phyloP scores from a whole-genome alignment of 768 basidiomycete species.

The Postia placenta region DNA sequence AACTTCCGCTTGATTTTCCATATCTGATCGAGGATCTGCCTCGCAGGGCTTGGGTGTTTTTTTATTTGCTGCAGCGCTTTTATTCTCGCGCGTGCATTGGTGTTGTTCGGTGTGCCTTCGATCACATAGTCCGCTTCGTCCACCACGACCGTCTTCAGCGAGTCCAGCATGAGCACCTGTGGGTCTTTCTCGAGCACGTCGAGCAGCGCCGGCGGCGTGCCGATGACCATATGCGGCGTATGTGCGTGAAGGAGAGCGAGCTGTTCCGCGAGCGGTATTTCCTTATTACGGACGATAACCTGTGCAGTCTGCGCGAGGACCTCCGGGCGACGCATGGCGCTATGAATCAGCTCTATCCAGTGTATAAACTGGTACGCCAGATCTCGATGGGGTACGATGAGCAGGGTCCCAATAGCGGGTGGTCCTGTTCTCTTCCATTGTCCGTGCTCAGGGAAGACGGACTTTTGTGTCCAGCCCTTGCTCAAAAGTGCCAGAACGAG shows the following conservation, averaged over 20 bases:
- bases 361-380: conserved; percentile 60
- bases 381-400: conserved; percentile 71
- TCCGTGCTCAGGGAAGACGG: neutral
- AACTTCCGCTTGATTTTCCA: conserved; percentile 25
- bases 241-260: conserved; percentile 31
- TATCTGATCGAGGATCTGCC: conserved; percentile 52
- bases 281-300: conserved; percentile 53
- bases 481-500: conserved; percentile 60
- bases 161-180: conserved; percentile 36
- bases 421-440: neutral
- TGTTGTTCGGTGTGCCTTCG: conserved; percentile 41
- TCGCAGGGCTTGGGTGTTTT: conserved; percentile 55
- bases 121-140: conserved; percentile 77
- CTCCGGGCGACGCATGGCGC: conserved; percentile 12
- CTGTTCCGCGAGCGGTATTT: conserved; percentile 33
- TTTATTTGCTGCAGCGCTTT: conserved; percentile 35
- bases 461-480: conserved; percentile 10
- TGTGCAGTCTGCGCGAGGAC: conserved; percentile 45
- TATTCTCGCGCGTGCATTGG: conserved; percentile 29
- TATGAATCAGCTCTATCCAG: conserved; percentile 54
- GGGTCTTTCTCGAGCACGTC: conserved; percentile 45
- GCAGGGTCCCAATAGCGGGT: conserved; percentile 42
- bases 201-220: conserved; percentile 62
- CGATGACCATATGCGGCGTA: conserved; percentile 64
- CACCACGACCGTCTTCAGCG: conserved; percentile 55